These are phyloP conservation scores for Metarhizium sp. DNA, from an alignment of 2,329 filamentous ascomycete genomes.

Conservation along the genomic window DNA sequence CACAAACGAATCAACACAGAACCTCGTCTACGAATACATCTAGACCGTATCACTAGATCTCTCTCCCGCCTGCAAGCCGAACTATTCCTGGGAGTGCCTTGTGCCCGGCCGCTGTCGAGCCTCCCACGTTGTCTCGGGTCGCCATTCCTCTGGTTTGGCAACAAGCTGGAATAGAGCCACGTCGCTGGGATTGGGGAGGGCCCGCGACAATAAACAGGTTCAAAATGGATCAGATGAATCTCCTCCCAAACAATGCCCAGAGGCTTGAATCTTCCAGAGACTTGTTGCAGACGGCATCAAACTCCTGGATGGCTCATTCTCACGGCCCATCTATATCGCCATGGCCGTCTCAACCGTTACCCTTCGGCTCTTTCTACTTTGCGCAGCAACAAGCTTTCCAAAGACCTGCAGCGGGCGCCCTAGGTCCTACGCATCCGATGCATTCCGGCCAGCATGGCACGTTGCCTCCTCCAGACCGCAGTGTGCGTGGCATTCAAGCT, in stretches of 20 bases:
- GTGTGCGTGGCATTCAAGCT: conserved; percentile 1
- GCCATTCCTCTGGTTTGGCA: neutral
- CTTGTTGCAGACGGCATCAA: conserved; percentile 17
- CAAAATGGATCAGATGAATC: conserved; percentile 20
- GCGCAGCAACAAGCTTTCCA: neutral
- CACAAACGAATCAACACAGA: neutral
- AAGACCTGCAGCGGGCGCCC: neutral
- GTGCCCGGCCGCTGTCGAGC: neutral
- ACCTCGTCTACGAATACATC: neutral
- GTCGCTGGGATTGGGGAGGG: neutral
- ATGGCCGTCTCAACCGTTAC: conserved; percentile 13
- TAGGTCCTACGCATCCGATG: neutral
- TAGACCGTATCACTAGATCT: conserved; percentile 3
- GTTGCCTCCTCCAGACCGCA: conserved; percentile 5
- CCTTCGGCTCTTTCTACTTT: neutral
- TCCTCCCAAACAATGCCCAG: conserved; percentile 13
- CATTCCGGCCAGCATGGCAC: conserved; percentile 1
- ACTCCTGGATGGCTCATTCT: conserved; percentile 15
- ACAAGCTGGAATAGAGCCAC: neutral
- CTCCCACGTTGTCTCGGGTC: neutral
- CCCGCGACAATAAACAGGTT: neutral
- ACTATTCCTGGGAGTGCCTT: neutral
- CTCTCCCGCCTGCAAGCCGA: neutral
- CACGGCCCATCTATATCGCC: conserved; percentile 12
- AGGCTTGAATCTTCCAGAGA: conserved; percentile 16